These are phyloP conservation scores for Choiromyces venosus DNA, from an alignment of 495 filamentous ascomycete species.

Conservation along the genomic window DNA sequence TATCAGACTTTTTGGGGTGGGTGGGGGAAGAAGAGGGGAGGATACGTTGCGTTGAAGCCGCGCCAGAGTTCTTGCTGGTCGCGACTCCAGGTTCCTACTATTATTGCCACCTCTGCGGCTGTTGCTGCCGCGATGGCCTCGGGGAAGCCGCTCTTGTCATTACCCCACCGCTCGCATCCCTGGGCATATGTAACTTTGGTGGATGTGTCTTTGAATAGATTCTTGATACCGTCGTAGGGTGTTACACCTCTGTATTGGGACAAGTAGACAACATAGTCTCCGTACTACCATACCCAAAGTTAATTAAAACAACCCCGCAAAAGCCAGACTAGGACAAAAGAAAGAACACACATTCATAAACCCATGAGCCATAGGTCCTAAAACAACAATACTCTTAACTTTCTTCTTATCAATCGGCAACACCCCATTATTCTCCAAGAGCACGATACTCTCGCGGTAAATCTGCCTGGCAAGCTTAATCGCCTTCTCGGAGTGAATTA, in stretches of 20 bases:
- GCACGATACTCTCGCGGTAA: constrained; percentile 63
- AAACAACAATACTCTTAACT: constrained; percentile 59
- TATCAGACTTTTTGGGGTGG: background rate
- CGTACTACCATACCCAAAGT: constrained; percentile 48
- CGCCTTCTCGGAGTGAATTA: constrained; percentile 55
- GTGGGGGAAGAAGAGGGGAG: constrained; percentile 14
- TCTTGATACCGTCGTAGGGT: constrained; percentile 61
- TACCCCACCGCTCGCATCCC: constrained; percentile 69
- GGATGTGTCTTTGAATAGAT: constrained; percentile 50
- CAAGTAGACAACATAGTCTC: constrained; percentile 61
- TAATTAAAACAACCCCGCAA: background rate
- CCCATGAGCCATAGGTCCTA: constrained; percentile 67
- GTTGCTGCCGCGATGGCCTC: constrained; percentile 59
- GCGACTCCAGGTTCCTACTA: constrained; percentile 68
- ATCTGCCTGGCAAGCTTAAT: constrained; percentile 56
- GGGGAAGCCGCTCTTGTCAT: constrained; percentile 56
- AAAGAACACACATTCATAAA: constrained; percentile 57
- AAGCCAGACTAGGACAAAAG: background rate
- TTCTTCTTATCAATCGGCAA: constrained; percentile 55
- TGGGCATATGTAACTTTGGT: constrained; percentile 57
- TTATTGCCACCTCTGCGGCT: constrained; percentile 62
- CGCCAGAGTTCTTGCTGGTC: constrained; percentile 64
- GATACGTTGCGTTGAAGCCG: constrained; percentile 61
- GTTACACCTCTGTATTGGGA: constrained; percentile 59
- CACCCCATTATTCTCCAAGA: constrained; percentile 60